Percentiles rank a stretch among this genome's conserved stretches.
Conservation (phyloP, 805 yeast species). For the Komagataella ulmi region DNA sequence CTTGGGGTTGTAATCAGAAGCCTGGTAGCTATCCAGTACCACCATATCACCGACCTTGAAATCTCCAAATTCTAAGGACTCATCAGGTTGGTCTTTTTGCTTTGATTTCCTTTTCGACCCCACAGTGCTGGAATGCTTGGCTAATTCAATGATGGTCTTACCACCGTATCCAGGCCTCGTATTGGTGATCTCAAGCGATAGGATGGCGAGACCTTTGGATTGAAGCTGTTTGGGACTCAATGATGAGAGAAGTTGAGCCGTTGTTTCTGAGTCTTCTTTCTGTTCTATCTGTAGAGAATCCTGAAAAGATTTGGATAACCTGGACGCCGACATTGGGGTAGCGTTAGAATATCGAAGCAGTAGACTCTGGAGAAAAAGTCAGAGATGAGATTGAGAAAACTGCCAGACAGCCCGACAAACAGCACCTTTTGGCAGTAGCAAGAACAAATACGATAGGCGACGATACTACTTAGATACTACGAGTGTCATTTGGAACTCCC, state of each 20-base stretch:
- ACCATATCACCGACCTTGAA: slow-evolving; percentile 71
- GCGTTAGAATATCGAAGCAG: no score
- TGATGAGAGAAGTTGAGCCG: slow-evolving; percentile 26
- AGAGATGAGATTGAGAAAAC: neutral
- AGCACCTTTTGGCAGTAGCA: neutral
- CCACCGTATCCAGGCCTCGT: slow-evolving; percentile 75
- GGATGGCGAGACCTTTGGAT: slow-evolving; percentile 58
- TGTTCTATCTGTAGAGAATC: slow-evolving; percentile 32
- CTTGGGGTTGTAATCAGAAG: slow-evolving; percentile 8
- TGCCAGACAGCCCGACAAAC: neutral
- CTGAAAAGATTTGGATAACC: slow-evolving; percentile 15
- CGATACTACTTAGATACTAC: no score
- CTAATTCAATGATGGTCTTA: slow-evolving; percentile 49
- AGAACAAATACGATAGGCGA: neutral
- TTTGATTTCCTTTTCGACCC: slow-evolving; percentile 2
- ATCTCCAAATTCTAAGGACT: slow-evolving; percentile 29
- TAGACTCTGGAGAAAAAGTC: neutral
- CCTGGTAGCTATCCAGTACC: slow-evolving; percentile 33
- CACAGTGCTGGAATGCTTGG: slow-evolving; percentile 26
- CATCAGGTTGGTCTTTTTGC: neutral
- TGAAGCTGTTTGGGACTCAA: slow-evolving; percentile 49
- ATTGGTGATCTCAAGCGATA: slow-evolving; percentile 48
- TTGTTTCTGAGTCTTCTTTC: slow-evolving; percentile 36
- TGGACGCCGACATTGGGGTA: neutral
- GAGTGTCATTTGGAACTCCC: no score